Conservation (phyloP, 2,329 filamentous ascomycete genomes). For the Xylariaceae sp. region DNA sequence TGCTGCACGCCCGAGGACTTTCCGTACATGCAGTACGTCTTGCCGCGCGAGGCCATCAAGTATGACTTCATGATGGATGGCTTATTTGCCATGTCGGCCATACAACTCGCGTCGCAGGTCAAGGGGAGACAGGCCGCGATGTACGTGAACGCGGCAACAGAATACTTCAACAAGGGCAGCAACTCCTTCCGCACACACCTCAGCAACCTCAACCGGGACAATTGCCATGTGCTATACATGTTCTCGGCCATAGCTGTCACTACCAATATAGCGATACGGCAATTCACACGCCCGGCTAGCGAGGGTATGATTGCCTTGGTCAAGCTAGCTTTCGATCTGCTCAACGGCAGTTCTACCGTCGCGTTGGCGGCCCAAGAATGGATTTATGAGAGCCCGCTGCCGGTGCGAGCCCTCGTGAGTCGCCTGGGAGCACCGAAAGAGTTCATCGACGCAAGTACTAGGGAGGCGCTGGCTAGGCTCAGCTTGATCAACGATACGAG, state of each 20-base stretch:
- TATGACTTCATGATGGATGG: conserved; percentile 45
- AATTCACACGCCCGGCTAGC: conserved; percentile 21
- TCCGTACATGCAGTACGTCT: conserved; percentile 38
- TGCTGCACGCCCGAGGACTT: conserved; percentile 42
- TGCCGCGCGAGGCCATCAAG: conserved; percentile 42
- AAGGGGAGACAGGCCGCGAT: conserved; percentile 22
- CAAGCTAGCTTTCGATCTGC: conserved; percentile 31
- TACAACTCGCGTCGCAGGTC: conserved; percentile 36
- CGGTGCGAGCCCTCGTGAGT: conserved; percentile 28
- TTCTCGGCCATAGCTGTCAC: conserved; percentile 35
- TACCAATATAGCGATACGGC: conserved; percentile 36
- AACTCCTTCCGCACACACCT: conserved; percentile 37
- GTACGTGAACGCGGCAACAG: conserved; percentile 38
- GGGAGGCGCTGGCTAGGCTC: conserved; percentile 27
- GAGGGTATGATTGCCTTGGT: conserved; percentile 26
- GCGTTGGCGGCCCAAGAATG: conserved; percentile 28
- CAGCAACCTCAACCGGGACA: conserved; percentile 33
- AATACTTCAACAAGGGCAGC: conserved; percentile 40
- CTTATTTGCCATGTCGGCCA: conserved; percentile 39
- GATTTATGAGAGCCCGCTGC: conserved; percentile 31
- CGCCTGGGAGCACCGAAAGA: conserved; percentile 27
- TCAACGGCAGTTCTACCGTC: conserved; percentile 33
- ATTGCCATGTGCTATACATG: conserved; percentile 36
- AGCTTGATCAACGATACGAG: conserved; percentile 26
- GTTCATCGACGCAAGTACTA: conserved; percentile 24